Evolutionary conservation across 176 grass and related monocot species (phyloP).

Genomic region (Aegilops bicornis): DNA sequence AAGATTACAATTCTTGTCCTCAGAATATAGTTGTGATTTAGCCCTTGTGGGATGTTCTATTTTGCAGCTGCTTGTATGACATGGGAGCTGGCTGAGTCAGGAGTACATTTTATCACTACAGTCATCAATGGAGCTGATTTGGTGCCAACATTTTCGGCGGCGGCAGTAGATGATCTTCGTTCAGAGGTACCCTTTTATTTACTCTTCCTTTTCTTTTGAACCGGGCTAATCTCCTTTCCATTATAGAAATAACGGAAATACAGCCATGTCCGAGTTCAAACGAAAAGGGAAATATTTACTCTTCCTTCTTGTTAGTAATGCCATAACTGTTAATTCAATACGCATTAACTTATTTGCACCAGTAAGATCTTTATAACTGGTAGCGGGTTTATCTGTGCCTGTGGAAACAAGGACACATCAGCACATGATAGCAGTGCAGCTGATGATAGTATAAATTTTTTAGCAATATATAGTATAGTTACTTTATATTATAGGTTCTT

Average conservation of each 20-base stretch:
- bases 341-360: background rate
- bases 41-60: constrained; percentile 6
- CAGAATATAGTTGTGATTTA: background rate
- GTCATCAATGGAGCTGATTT: constrained; percentile 97
- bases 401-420: background rate
- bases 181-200: constrained; percentile 69
- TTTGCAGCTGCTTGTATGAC: constrained; percentile 96
- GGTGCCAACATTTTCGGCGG: constrained; percentile 92
- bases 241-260: too few relatives aligned
- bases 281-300: too few relatives aligned
- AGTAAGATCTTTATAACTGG: background rate
- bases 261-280: too few relatives aligned
- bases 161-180: constrained; percentile 94
- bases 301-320: constrained; percentile 2
- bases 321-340: background rate
- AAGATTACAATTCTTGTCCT: constrained; percentile 2
- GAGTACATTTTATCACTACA: constrained; percentile 85
- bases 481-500: background rate
- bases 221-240: too few relatives aligned
- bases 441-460: background rate
- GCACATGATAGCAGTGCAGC: background rate
- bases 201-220: too few relatives aligned
- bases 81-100: constrained; percentile 96
- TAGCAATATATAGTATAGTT: background rate
- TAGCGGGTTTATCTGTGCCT: background rate